phyloP scores from a whole-genome alignment of 1,139 yeast species.

The Suhomyces yuchorum region DNA sequence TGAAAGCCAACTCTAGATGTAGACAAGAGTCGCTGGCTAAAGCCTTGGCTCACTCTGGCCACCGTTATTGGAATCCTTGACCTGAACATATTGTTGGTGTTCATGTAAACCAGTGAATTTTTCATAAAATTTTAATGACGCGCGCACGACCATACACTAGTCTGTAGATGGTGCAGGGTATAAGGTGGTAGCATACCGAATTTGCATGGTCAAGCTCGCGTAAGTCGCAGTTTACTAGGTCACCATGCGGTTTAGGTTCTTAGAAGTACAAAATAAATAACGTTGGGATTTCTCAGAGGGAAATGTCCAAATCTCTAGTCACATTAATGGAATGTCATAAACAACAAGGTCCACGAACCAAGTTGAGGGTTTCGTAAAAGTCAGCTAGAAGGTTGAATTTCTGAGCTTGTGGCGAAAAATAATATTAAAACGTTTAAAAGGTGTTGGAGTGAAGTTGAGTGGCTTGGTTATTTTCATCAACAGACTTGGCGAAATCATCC shows the following conservation, averaged over 20 bases:
- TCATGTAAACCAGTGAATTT: conserved; percentile 6
- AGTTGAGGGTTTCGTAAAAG: conserved; percentile 6
- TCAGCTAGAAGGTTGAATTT: conserved; percentile 3
- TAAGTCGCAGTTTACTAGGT: too few species aligned
- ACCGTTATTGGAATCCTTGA: conserved; percentile 10
- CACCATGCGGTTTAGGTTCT: neutral
- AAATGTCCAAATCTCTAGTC: conserved; percentile 1
- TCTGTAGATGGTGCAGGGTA: too few species aligned
- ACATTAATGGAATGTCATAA: conserved; percentile 2
- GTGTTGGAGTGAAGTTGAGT: neutral
- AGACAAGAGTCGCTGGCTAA: conserved; percentile 12
- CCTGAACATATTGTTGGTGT: conserved; percentile 12
- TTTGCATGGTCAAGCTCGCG: too few species aligned
- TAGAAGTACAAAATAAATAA: neutral
- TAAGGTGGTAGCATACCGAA: too few species aligned
- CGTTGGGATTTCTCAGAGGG: too few species aligned
- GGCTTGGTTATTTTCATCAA: neutral
- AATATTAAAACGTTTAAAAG: neutral
- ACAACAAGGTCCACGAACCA: conserved; percentile 7
- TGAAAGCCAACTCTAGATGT: conserved; percentile 6
- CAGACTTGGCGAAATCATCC: conserved; percentile 9
- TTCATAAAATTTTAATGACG: conserved; percentile 12
- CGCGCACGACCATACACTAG: conserved; percentile 4
- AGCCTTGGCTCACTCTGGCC: conserved; percentile 8
- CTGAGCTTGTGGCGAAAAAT: neutral